Base-by-base conservation (phyloP, 805 yeast species). In the Kluyveromyces siamensis region DNA sequence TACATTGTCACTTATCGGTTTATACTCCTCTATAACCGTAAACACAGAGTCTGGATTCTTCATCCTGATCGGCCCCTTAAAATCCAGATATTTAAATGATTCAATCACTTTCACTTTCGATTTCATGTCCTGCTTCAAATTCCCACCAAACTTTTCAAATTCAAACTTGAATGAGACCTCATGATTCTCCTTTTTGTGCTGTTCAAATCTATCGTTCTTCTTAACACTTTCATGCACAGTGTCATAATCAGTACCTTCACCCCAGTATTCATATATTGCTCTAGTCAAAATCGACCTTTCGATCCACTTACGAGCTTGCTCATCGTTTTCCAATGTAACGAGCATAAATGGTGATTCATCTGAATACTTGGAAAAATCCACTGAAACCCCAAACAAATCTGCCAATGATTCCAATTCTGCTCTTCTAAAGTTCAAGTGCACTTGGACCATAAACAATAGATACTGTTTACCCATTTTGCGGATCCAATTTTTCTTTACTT, bases 321-420 rank as follows among this genome's bases (percentile, higher is more conserved):
- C 74, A 55, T 85, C 96, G 56, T 75, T 72, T 30, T 77, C 77
- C 37, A 93, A 68, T 17, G 80, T 74, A 1, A 90, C 84, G 2
- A 79, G 68, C 51, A 90, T 60, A 59, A 88, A 90, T 3, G 98
- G 98, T 10, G 69, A 73, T 2, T 69, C 66, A 40, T 75, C 81
- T 48, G 72, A 71, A 61, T 87, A 87, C 7, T 61, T 59, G 14
- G 79, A 65, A 45, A 88, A 68, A 61, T 87, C 90, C 8, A 85
- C 70, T 11, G 66, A 47, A 2, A 93, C 68, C 16, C 68, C 67
- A 53, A 77, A 68, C 46, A 85, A 65, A 35, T 79, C 81, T 0
- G 97, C 97, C 41, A 93, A 67, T 0, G 97, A 83, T 56, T 84
- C 88, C 36, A 93, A 68, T 67, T 91, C 99, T 0, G 96, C 87